Base-by-base conservation (phyloP, 164 flowering plant species). In the Nymphaea thermarum region DNA sequence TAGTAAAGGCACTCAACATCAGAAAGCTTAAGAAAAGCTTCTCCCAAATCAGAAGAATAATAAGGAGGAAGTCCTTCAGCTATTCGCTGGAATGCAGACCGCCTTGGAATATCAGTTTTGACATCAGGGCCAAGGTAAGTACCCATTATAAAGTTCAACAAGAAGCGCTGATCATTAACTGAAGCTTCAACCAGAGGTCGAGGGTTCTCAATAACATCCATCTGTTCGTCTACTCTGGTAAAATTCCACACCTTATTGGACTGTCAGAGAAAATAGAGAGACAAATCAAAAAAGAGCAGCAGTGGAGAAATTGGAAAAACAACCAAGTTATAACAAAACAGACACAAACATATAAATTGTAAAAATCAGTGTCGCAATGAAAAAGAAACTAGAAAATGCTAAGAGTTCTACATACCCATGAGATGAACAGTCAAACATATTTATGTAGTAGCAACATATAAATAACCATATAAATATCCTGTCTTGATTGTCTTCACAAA, bases 111-210 rank as follows among this genome's bases (percentile, higher is more conserved):
- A 57, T 72, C 74, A 57, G 74, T 55, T 64, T 67, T 72, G 64
- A 72, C 70, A 67, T 72, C 70, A 14, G 74, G 74, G 25, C 74
- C 70, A 55, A 72, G 57, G 67, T 67, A 72, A 67, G 67, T 67
- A 11, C 70, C 70, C 55, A 72, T 63, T 5, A 72, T 72, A 64
- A 72, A 72, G 63, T 63, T 72, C 41, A 72, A 15, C 67, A 72
- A 64, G 67, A 72, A 72, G 3, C 60, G 57, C 63, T 72, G 71
- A 62, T 72, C 70, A 65, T 44, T 64, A n/a, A 44, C 10, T 63
- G 67, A 66, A 61, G 70, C 70, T 53, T 71, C 66, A 42, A 44
- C 65, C n/a, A 63, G 25, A 15, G n/a, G 70, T 43, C 43, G 62
- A 62, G 66, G n/a, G 47, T 6, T n/a, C 42, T 64, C 64, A 18